Evolutionary conservation across 768 basidiomycete genomes (phyloP), one percentile per base, ranked within the genome.

Genomic region (Boletus reticuloceps): DNA sequence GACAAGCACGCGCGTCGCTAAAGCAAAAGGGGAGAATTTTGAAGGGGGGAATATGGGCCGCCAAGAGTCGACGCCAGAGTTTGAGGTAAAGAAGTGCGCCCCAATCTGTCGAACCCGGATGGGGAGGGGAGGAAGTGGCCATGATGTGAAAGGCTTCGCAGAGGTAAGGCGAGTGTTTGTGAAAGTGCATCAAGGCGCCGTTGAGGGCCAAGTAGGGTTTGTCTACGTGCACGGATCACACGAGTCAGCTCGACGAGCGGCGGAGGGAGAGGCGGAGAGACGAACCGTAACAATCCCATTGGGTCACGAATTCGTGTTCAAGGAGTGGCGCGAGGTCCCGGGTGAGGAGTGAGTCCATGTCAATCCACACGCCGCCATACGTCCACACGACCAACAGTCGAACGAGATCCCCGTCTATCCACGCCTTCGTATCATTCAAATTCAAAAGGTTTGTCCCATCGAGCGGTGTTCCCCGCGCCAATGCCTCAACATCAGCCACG

Each of bases 261-360:
- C 11, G 34, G 17, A 53, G 32, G 16, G 1, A 10, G 22, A n/a
- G 27, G 9, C 6, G 8, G 8, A 44, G 13, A 16, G 17, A 53
- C 84, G 41, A 68, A 94, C 95, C 91, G 64, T 98, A 98, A 69
- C 96, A 98, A 67, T 99, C 96, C 96, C 96, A 99, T 65, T 99
- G 94, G 2, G 93, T 96, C 11, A 98, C 92, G 67, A 95, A 99
- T 71, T 99, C 96, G 64, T 92, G 89, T 69, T 97, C 95, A 7
- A 90, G 79, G 52, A 98, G 76, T 10, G 95, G 94, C 4, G 85
- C 77, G 34, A 98, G 74, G 72, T 94, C 91, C 51, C 96, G 77
- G 43, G 93, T 96, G 58, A 98, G 75, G 51, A 98, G 79, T 48
- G 90, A 90, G 71, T 99, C 96, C 94, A 98, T 97, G 69, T 99